These are phyloP conservation scores for Jatropha multifida DNA, from an alignment of 441 rosid species.

Conservation along the genomic window DNA sequence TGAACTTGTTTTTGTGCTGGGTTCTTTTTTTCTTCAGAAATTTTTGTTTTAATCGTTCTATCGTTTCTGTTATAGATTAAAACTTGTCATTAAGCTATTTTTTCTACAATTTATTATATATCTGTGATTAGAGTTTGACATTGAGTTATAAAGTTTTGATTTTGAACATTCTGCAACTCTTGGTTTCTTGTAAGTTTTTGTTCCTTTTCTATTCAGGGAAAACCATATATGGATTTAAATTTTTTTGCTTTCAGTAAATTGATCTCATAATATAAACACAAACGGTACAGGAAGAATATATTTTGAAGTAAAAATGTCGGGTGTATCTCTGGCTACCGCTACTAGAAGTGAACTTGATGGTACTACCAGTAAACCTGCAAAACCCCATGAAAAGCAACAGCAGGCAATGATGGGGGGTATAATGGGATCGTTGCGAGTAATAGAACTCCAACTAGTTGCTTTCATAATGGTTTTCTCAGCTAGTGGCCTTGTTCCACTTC, in stretches of 20 bases:
- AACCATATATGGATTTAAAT: neutral
- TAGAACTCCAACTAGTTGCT: conserved; percentile 83
- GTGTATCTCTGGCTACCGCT: conserved; percentile 64
- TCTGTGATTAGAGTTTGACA: too few relatives aligned
- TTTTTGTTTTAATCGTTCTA: neutral
- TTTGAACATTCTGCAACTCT: too few relatives aligned
- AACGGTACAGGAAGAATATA: neutral
- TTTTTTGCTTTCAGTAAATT: neutral
- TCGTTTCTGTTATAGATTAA: neutral
- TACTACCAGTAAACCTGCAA: conserved; percentile 22
- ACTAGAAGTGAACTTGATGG: conserved; percentile 39
- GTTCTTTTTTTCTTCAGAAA: neutral
- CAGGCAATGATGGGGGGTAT: conserved; percentile 41
- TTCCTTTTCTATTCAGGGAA: too few relatives aligned
- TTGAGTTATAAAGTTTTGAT: too few relatives aligned
- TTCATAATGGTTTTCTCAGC: conserved; percentile 82
- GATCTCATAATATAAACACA: neutral
- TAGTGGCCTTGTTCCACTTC: conserved; percentile 83
- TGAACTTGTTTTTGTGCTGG: too few relatives aligned
- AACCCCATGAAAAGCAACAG: neutral
- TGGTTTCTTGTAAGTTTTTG: too few relatives aligned
- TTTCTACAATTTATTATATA: neutral
- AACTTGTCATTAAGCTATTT: neutral
- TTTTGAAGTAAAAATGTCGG: conserved; percentile 50
- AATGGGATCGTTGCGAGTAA: conserved; percentile 77